Evolutionary conservation across 2,329 filamentous ascomycete genomes (phyloP), one percentile per base, ranked within the genome.

Genomic region (Dryadomyces quercivorus): DNA sequence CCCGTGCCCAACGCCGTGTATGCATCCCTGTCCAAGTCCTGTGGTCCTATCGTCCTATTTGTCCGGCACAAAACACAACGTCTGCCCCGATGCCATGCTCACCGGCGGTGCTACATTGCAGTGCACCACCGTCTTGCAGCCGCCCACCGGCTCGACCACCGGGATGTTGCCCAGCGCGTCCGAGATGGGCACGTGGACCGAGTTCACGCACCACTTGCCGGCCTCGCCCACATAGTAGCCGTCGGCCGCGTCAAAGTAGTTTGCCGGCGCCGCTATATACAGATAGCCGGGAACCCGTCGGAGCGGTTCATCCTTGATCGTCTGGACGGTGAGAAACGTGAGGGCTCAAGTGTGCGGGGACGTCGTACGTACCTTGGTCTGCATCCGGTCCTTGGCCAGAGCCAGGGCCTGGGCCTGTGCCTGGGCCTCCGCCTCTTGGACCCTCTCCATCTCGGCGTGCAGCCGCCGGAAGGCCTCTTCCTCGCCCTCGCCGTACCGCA

Each of bases 401-500:
- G n/a, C n/a, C n/a, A n/a, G n/a, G n/a, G 4, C 26, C 8, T 31
- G 26, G 26, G 26, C 26, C 26, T 31, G 4, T 31, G 26, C 26
- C 26, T 31, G 4, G 36, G 12, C 36, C 10, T 16, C 15, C 36
- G 15, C 36, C 15, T 12, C 15, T 40, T 40, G 10, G 36, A 3
- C 15, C 36, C 43, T 44, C 12, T 31, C 40, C 8, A 51, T 43
- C 40, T 51, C 50, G 7, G 5, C 26, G 3, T 21, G 42, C 6
- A 52, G 42, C 2, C 50, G 42, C 22, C 9, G 18, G 1, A 45
- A 10, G 10, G 50, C 50, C 12, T 5, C 15, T 9, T 15, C 22
- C 26, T 34, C 31, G 21, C 62, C 61, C 48, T 64, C 62, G 21
- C 63, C 62, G 36, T 64, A 65, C 3, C 63, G 44, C 20, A 64